Evolutionary conservation across 306 rosid genomes (phyloP).

Genomic region (Cucumis cinereus): DNA sequence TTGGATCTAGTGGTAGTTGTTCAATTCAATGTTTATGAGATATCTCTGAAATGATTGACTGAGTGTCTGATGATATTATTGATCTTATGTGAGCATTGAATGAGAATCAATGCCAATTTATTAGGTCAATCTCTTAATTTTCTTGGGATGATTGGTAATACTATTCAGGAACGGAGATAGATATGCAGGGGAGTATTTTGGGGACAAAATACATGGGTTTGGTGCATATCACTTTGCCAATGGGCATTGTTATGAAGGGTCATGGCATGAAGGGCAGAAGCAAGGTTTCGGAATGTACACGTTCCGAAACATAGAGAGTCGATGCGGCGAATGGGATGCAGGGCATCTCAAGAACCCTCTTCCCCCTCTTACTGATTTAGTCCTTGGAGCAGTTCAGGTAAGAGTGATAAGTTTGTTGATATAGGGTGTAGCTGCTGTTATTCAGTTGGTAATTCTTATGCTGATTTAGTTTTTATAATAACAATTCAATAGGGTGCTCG

Average conservation of each 20-base stretch:
- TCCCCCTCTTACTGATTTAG: conserved; percentile 33
- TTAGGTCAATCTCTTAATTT: not conserved
- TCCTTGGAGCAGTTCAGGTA: conserved; percentile 76
- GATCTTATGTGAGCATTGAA: not conserved
- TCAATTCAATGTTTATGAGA: not conserved
- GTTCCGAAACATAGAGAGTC: conserved; percentile 51
- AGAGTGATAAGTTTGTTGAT: not conserved
- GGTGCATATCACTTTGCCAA: conserved; percentile 92
- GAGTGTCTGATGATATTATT: not conserved
- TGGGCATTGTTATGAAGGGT: conserved; percentile 91
- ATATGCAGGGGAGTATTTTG: conserved; percentile 97
- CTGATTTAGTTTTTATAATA: not conserved
- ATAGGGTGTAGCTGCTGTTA: not conserved
- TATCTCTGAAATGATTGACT: not conserved
- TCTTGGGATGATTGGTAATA: conserved; percentile 4
- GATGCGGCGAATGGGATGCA: conserved; percentile 90
- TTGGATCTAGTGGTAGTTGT: not conserved
- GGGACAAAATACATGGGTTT: conserved; percentile 95
- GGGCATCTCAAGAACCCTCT: conserved; percentile 72
- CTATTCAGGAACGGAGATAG: conserved; percentile 83
- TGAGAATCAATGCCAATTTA: not conserved
- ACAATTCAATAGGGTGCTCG: conserved; percentile 47
- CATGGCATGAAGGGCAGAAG: conserved; percentile 93
- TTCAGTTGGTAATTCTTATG: not conserved
- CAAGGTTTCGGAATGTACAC: conserved; percentile 76